Base-by-base conservation (phyloP, 2,329 filamentous ascomycete genomes). In the Xenoacremonium recifei region DNA sequence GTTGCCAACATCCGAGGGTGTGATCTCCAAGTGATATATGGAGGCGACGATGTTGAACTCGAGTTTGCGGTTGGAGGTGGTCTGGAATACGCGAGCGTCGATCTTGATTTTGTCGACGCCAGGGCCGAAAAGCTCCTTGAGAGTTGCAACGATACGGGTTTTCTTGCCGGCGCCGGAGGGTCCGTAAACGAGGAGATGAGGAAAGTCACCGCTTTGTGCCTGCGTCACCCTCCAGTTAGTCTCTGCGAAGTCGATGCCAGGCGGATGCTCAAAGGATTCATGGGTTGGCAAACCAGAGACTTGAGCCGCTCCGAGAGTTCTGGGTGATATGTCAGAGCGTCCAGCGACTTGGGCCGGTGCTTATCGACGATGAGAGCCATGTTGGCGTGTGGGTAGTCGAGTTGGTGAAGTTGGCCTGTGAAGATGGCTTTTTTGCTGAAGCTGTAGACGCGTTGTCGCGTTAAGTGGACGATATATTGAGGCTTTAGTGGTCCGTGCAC, bases 41-140 rank as follows among this genome's bases (percentile, higher is more conserved):
- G 92, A 97, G 33, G 91, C 84, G 40, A 99, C 93, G 51, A 99
- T 95, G 71, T 96, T 99, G 79, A 99, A 99, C 70, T 99, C 93
- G 57, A 99, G 85, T 69, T 99, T 99, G 63, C 93, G 89, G 67
- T 96, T 97, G 61, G 85, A 87, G 17, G 83, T 91, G 1, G 93
- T 97, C 68, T 96, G 91, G 72, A 99, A 99, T 45, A 96, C 87
- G 51, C 93, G 87, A 11, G 90, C 89, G 63, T 99, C 93, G 69
- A 99, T 97, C 73, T 97, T 97, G 77, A 99, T 99, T 77, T 96
- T 97, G 63, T 99, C 95, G n/a, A 96, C 93, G 32, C 93, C 92
- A 0, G 92, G 85, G 0, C 93, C 93, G 66, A 93, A 99, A 6
- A 99, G 78, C 62, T 96, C 92, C 65, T 96, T 95, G 4, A 99